Evolutionary conservation across 2,329 filamentous ascomycete genomes (phyloP), one percentile per base, ranked within the genome.

Genomic region (Erysiphe pulchra): DNA sequence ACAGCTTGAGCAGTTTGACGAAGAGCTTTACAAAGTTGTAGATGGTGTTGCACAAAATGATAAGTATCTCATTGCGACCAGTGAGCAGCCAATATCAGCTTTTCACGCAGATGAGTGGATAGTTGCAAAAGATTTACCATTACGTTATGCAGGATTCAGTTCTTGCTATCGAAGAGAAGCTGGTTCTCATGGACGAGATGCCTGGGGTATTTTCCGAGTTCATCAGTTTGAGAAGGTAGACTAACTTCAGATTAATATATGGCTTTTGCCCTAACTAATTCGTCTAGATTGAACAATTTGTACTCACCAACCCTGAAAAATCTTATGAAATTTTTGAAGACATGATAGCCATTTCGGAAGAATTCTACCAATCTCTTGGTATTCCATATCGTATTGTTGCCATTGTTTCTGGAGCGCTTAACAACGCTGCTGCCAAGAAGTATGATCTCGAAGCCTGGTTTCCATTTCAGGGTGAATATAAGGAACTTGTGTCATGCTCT

Each of bases 101-200:
- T 76, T 90, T 57, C 90, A 95, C 62, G 79, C 84, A 42, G 80
- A 87, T 53, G 90, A 98, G 63, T 98, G 90, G 90, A 68, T 98
- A 45, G 71, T 80, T 53, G 71, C 77, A 48, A 77, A 76, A 55
- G 80, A 94, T 37, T 71, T 98, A 20, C 90, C 90, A 13, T 83
- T 94, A 62, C 67, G 65, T 52, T 82, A 83, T 58, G 80, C 84
- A 39, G 90, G 90, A 8, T 94, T 87, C 67, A 86, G 78, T 54
- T 93, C 87, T 30, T 94, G 86, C 63, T 98, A 93, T 68, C 74
- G 90, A 54, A 86, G 92, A 64, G 90, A 98, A 61, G 90, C 90
- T 37, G 90, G 90, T 46, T 77, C 82, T 17, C 87, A 90, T 58
- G 80, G 85, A 30, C 80, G 84, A 59, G 85, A 98, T 60, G 87